These are phyloP conservation scores for Catharanthus roseus DNA, from an alignment of 257 asterid genomes.

Conservation along the genomic window DNA sequence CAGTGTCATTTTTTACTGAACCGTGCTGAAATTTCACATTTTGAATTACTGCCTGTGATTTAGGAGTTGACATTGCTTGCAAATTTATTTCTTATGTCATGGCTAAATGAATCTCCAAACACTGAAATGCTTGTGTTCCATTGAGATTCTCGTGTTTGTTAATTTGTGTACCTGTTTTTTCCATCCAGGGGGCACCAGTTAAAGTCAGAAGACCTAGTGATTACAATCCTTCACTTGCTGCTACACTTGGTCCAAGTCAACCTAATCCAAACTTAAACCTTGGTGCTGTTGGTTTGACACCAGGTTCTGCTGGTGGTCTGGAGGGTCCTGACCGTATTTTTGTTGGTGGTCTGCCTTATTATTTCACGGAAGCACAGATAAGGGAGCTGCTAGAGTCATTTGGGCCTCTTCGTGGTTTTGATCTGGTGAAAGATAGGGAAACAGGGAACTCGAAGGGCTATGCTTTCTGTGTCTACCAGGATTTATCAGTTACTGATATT, in stretches of 20 bases:
- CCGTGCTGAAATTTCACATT: background rate
- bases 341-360: slow-evolving; percentile 95
- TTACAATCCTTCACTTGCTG: slow-evolving; percentile 93
- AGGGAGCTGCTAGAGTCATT: slow-evolving; percentile 97
- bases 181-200: slow-evolving; percentile 89
- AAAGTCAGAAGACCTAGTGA: slow-evolving; percentile 98
- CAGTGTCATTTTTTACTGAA: background rate
- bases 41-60: background rate
- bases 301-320: slow-evolving; percentile 90
- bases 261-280: slow-evolving; percentile 87
- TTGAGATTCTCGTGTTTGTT: background rate
- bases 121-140: background rate
- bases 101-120: background rate
- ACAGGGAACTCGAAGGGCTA: slow-evolving; percentile 99
- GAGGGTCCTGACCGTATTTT: slow-evolving; percentile 97
- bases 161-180: background rate
- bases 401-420: slow-evolving; percentile 94
- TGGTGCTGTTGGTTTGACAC: slow-evolving; percentile 84
- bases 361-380: slow-evolving; percentile 86
- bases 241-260: slow-evolving; percentile 97
- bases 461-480: slow-evolving; percentile 96
- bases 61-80: background rate
- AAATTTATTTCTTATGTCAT: background rate
- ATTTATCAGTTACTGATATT: slow-evolving; percentile 87
- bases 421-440: slow-evolving; percentile 94